Evolutionary conservation across 495 filamentous ascomycete genomes (phyloP), one percentile per base, ranked within the genome.

Genomic region (Penicillium herquei): DNA sequence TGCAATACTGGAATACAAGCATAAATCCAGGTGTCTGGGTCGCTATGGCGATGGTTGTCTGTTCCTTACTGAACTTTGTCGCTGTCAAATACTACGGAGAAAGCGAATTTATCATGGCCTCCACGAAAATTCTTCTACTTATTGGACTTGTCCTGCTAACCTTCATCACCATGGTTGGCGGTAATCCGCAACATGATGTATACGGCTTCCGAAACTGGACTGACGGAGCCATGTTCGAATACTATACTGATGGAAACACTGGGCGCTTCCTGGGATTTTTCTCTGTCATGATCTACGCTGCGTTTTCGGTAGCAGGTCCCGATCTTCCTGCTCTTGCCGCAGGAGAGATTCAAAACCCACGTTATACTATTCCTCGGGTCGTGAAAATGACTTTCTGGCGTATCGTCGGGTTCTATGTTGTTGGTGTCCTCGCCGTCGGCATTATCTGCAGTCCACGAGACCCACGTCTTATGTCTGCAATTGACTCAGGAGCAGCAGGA

Each of bases 321-420:
- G 89, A 92, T 65, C 74, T 89, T 57, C 83, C 90, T 51, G 86
- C 83, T 59, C 83, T 92, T 13, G 88, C 91, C 3, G 91, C 88
- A 21, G 90, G 90, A 58, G 91, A 96, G 71, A 84, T 88, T 30
- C 80, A 78, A 17, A 87, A 89, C 57, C 91, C 91, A 1, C 77
- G 85, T 48, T 84, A 83, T 63, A 87, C 88, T 41, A 86, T 96
- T 49, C 91, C 91, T 41, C 81, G 82, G 61, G 91, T 91, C 9
- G 85, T 86, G 11, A 87, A 85, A 47, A 84, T 90, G 46, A 89
- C 90, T 51, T 92, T 96, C 71, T 91, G 87, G 78, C 88, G 90
- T 59, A 87, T 96, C 55, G 69, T 87, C 54, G 80, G 91, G 68
- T 95, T 95, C 71, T 95, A 94, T 67, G 65, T 79, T 39, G 55